A percentile compares a stretch with the other conserved stretches of the same genome.
These are phyloP conservation scores for Simplicillium sp. DNA, from an alignment of 2,329 filamentous ascomycete genomes.

Conservation along the genomic window DNA sequence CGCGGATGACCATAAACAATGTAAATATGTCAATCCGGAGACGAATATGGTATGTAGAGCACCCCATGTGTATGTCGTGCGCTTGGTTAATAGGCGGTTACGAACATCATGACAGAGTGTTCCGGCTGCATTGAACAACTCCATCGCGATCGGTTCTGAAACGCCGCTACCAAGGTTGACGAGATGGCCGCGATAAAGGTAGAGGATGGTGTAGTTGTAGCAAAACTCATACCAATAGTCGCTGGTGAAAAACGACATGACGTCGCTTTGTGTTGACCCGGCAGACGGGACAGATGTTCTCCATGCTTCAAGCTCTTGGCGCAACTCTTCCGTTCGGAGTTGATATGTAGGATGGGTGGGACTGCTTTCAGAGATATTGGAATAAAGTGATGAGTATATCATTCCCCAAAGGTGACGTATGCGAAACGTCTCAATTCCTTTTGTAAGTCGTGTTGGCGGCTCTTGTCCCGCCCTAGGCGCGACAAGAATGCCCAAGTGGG, in stretches of 20 bases:
- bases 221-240: constrained; percentile 7
- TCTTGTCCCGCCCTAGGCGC: neutral
- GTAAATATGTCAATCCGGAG: constrained; percentile 11
- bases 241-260: constrained; percentile 5
- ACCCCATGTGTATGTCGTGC: constrained; percentile 6
- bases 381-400: constrained; percentile 3
- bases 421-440: constrained; percentile 4
- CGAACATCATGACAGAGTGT: constrained; percentile 2
- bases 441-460: neutral
- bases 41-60: constrained; percentile 7
- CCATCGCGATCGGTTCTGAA: neutral
- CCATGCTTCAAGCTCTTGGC: constrained; percentile 5
- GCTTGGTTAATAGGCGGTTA: constrained; percentile 2
- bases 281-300: neutral
- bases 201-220: neutral
- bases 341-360: neutral
- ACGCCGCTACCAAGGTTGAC: neutral
- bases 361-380: neutral
- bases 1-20: constrained; percentile 19
- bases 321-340: neutral
- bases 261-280: neutral
- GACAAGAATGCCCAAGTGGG: neutral
- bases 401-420: constrained; percentile 6
- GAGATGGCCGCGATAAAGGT: constrained; percentile 1
- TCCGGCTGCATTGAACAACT: neutral